A percentile compares a stretch with the other conserved stretches of the same genome.
phyloP scores from a whole-genome alignment of 1,284 basidiomycete genomes.

The Boletellus deceptivus region DNA sequence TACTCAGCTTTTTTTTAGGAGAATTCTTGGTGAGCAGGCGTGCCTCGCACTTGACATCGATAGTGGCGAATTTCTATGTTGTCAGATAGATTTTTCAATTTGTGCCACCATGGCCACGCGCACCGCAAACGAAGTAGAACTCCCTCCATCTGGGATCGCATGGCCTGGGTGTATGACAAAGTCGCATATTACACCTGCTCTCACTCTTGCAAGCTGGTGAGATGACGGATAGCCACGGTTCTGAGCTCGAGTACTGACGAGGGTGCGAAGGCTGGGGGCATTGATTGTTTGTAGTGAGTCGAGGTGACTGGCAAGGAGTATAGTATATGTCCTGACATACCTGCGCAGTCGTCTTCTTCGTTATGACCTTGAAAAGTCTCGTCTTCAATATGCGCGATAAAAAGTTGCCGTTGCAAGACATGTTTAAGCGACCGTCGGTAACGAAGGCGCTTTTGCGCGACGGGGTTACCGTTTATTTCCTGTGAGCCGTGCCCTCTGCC shows the following conservation, averaged over 20 bases:
- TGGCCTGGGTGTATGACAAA: slow-evolving; percentile 20
- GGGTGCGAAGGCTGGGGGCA: slow-evolving; percentile 9
- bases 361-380: slow-evolving; percentile 16
- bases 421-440: neutral
- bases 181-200: slow-evolving; percentile 13
- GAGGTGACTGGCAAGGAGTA: neutral
- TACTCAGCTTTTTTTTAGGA: slow-evolving; percentile 3
- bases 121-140: slow-evolving; percentile 10
- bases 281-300: slow-evolving; percentile 19
- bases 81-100: slow-evolving; percentile 18
- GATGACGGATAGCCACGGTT: neutral
- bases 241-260: slow-evolving; percentile 1
- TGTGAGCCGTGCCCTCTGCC: slow-evolving; percentile 11
- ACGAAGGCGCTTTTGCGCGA: slow-evolving; percentile 12
- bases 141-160: slow-evolving; percentile 14
- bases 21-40: slow-evolving; percentile 14
- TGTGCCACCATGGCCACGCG: slow-evolving; percentile 16
- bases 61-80: neutral
- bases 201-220: slow-evolving; percentile 23
- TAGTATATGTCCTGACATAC: slow-evolving; percentile 4
- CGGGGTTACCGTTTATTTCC: slow-evolving; percentile 18
- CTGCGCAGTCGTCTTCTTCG: slow-evolving; percentile 13
- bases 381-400: neutral
- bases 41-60: neutral
- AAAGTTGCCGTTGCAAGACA: neutral